Conservation (phyloP, 2,329 filamentous ascomycete genomes). For the Diaporthe citri region DNA sequence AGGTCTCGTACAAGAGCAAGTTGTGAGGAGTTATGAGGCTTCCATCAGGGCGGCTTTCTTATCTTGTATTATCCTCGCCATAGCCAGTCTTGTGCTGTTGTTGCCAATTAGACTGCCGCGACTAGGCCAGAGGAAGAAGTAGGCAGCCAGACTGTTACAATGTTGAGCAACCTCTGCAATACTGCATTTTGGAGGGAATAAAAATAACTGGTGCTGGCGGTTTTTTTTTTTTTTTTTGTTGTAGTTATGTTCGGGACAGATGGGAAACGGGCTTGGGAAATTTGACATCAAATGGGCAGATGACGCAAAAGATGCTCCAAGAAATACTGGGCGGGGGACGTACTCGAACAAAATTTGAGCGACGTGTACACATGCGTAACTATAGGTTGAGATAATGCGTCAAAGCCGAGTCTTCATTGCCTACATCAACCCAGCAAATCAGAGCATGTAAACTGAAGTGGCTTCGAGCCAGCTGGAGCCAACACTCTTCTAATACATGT, state of each 20-base stretch:
- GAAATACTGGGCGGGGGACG: neutral
- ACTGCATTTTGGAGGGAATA: neutral
- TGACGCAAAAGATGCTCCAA: neutral
- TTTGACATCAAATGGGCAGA: neutral
- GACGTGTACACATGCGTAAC: neutral
- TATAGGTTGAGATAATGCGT: neutral
- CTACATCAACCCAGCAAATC: neutral
- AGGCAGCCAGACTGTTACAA: neutral
- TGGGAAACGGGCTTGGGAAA: too few species aligned
- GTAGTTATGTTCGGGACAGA: neutral
- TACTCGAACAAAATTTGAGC: neutral
- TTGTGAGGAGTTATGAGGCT: slow-evolving; percentile 66
- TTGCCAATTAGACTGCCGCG: slow-evolving; percentile 67
- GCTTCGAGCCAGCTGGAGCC: neutral
- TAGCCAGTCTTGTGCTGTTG: slow-evolving; percentile 61
- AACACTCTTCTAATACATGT: neutral
- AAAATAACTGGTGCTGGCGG: neutral
- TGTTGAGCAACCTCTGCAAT: neutral
- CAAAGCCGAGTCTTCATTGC: neutral
- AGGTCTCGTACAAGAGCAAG: slow-evolving; percentile 63
- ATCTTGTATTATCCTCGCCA: slow-evolving; percentile 59
- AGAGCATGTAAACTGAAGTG: neutral
- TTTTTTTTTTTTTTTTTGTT: neutral
- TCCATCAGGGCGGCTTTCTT: slow-evolving; percentile 63
- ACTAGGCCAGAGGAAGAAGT: slow-evolving; percentile 58